Base-by-base conservation (phyloP, 495 filamentous ascomycete species). In the Collariella sp. region DNA sequence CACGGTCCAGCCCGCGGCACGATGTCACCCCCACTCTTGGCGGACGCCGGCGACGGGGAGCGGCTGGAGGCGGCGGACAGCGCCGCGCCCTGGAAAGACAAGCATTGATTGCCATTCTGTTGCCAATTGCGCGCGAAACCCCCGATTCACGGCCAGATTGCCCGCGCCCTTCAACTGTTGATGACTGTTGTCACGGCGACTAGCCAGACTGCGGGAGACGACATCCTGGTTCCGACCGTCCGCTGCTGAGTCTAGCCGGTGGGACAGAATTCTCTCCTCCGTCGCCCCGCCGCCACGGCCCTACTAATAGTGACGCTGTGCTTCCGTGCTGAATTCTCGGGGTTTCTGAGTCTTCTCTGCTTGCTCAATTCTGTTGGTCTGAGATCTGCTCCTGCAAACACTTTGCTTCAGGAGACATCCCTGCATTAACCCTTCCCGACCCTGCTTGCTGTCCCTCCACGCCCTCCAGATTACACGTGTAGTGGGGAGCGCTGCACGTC, bases 401-500 rank as follows among this genome's bases (percentile, higher is more conserved):
- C 12, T 38, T 2, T 18, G 46, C 38, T 29, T 12, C 39, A 31
- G 36, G 15, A 31, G 26, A 4, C 5, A 31, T 31, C 26, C 26
- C 26, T 31, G 26, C 26, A 31, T 4, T 4, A 31, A 31, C 26
- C 26, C 26, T 31, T 5, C 9, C 9, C 26, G 26, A 5, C 4
- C 26, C 26, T 31, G 9, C 26, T 31, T 31, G n/a, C n/a, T 31
- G 26, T 31, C 4, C 26, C 26, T 9, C 9, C 26, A 5, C 26
- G 26, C 26, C 35, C 15, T 33, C 46, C 34, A 20, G 34, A 36
- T 41, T 52, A 42, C 48, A 51, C 23, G 24, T 23, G 35, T 22
- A 52, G 61, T 60, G 56, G 46, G 54, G 50, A 55, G 46, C 44
- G 18, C 15, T 10, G 26, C 26, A 41, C 43, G 34, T 43, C 33